A percentile compares a stretch with the other conserved stretches of the same genome.
phyloP scores from a whole-genome alignment of 495 filamentous ascomycete species.

The Geoglossum glabrum region DNA sequence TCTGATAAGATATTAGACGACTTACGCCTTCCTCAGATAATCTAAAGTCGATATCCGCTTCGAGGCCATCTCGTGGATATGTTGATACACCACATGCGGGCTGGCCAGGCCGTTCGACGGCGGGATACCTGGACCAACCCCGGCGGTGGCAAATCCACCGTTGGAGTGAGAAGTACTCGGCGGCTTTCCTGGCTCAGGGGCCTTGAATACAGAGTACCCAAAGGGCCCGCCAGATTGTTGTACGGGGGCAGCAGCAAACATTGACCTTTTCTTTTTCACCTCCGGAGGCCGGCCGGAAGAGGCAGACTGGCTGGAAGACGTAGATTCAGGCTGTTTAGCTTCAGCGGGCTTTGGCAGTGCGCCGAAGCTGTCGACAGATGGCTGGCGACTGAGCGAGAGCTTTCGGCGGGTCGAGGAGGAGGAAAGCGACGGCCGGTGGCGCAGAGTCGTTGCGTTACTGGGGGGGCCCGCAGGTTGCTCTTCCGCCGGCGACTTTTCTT shows the following conservation, averaged over 20 bases:
- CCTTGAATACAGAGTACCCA: neutral
- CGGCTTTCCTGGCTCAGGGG: neutral
- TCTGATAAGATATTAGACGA: conserved; percentile 6
- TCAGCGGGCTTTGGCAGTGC: neutral
- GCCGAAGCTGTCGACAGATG: neutral
- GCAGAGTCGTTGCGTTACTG: neutral
- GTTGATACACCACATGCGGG: conserved; percentile 50
- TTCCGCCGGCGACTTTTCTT: neutral
- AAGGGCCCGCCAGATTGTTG: neutral
- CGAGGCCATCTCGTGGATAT: conserved; percentile 71
- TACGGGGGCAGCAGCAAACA: neutral
- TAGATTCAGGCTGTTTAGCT: neutral
- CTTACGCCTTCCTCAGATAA: conserved; percentile 80
- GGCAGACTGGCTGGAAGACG: neutral
- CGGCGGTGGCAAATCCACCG: neutral
- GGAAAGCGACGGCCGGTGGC: neutral
- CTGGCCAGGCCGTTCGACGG: conserved; percentile 6
- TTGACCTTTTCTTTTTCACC: neutral
- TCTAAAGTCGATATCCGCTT: conserved; percentile 94
- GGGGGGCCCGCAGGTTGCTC: neutral
- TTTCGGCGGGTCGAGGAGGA: neutral
- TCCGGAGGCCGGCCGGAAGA: no score
- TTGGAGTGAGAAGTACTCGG: neutral
- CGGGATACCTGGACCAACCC: neutral
- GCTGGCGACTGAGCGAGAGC: neutral